Conservation (phyloP, 768 basidiomycete genomes). For the Boletus rex-veris region DNA sequence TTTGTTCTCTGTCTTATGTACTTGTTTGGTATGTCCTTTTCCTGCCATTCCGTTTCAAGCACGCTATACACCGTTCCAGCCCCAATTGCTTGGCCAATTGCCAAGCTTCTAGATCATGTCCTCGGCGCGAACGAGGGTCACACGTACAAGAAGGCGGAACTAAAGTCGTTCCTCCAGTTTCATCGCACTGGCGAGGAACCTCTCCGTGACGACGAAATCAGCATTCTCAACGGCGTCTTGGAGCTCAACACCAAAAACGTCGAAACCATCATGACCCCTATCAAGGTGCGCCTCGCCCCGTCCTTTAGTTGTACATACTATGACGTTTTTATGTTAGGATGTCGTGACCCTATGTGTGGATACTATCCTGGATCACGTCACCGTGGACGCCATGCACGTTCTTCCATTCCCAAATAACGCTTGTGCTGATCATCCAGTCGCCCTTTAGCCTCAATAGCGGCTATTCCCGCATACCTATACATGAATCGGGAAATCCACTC, state of each 20-base stretch:
- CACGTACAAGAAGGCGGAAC: conserved; percentile 81
- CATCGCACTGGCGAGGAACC: conserved; percentile 73
- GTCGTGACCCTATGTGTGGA: conserved; percentile 79
- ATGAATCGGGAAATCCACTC: conserved; percentile 62
- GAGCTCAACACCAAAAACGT: conserved; percentile 77
- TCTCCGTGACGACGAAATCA: conserved; percentile 76
- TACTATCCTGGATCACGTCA: conserved; percentile 71
- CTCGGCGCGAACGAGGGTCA: conserved; percentile 71
- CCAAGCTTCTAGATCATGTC: conserved; percentile 72
- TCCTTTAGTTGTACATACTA: neutral
- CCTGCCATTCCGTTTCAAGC: neutral
- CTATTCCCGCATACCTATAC: conserved; percentile 90
- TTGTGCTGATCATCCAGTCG: conserved; percentile 8
- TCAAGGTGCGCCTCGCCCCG: conserved; percentile 42
- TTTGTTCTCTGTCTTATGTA: conserved; percentile 75
- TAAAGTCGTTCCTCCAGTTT: conserved; percentile 77
- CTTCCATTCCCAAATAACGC: neutral
- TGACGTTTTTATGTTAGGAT: conserved; percentile 45
- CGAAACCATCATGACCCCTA: conserved; percentile 78
- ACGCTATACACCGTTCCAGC: conserved; percentile 35
- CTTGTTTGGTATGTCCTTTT: conserved; percentile 37
- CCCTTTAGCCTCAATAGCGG: conserved; percentile 64
- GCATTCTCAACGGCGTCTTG: conserved; percentile 75
- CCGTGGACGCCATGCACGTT: conserved; percentile 71
- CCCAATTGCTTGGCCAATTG: conserved; percentile 72